These are phyloP conservation scores for Fraxinus baroniana DNA, from an alignment of 305 asterid genomes.

Conservation along the genomic window DNA sequence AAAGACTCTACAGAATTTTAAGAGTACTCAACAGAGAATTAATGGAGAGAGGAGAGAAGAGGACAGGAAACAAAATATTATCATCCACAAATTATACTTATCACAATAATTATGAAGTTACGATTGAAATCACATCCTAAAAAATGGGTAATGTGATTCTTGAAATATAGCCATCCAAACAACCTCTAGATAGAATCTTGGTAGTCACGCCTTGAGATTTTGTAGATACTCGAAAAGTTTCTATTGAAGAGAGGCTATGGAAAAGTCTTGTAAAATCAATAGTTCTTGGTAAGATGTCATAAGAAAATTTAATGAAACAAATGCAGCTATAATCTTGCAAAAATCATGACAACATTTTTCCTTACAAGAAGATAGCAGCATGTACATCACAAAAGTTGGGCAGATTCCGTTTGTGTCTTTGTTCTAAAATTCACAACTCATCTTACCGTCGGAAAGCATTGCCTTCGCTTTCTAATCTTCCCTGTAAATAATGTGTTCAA, in stretches of 20 bases:
- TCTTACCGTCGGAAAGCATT: conserved; percentile 76
- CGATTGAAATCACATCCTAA: neutral
- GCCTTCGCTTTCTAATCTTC: conserved; percentile 57
- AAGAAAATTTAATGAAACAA: neutral
- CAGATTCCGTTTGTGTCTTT: neutral
- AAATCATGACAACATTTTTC: neutral
- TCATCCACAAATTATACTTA: neutral
- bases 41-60: too few relatives aligned
- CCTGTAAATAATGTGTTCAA: conserved; percentile 74
- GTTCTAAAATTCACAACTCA: conserved; percentile 14
- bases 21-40: too few relatives aligned
- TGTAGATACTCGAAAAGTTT: too few relatives aligned
- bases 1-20: too few relatives aligned
- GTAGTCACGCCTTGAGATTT: neutral
- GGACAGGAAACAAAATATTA: neutral
- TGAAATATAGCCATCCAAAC: neutral
- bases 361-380: neutral
- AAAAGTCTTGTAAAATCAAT: neutral
- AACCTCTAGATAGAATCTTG: neutral
- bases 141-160: neutral
- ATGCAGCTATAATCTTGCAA: neutral
- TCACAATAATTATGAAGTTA: neutral
- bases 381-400: conserved; percentile 11
- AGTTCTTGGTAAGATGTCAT: neutral
- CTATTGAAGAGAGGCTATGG: neutral